Evolutionary conservation across 2,329 filamentous ascomycete species (phyloP), one percentile per base, ranked within the genome.

Genomic region (Biscogniauxia marginata): DNA sequence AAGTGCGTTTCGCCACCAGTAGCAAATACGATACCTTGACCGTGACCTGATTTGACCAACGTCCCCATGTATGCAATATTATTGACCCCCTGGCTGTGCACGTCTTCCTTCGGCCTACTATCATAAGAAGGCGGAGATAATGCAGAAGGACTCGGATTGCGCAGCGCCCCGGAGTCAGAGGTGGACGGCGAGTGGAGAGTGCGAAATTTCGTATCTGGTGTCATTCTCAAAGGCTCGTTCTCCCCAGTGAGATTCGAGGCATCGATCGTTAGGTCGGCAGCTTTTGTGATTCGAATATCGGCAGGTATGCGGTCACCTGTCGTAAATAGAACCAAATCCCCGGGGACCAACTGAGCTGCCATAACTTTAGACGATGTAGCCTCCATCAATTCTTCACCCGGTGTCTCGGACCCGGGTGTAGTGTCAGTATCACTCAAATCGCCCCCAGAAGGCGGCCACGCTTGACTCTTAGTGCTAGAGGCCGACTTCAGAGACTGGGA

Each of bases 11-110:
- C 86, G 25, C 90, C 89, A 54, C 96, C 96, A 6, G 95, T 99
- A 7, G 93, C 92, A 71, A 97, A 96, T n/a, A 99, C 95, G 63
- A 99, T 88, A 46, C 95, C 95, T 72, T 96, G 93, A 0, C 95
- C 95, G 68, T 99, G 89, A 9, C 95, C 95, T 34, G 93, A 97
- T 63, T 93, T 91, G 30, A 99, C 92, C 62, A 99, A 75, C 2
- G 95, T 99, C 23, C 95, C 95, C 93, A 99, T 98, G 72, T 97
- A 98, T 2, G 93, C 95, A 71, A 99, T 93, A 67, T 99, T 98
- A 66, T 89, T 90, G 65, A 88, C 85, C 53, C 89, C 88, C 59
- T 89, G 90, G 50, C 89, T 76, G 49, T 85, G 81, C 46, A 90
- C 83, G 63, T 89, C 87, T 23, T 83, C 84, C 59, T 80, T 85